Evolutionary conservation across 1,284 basidiomycete species (phyloP), one percentile per base, ranked within the genome.

Genomic region (Boletus sp.): DNA sequence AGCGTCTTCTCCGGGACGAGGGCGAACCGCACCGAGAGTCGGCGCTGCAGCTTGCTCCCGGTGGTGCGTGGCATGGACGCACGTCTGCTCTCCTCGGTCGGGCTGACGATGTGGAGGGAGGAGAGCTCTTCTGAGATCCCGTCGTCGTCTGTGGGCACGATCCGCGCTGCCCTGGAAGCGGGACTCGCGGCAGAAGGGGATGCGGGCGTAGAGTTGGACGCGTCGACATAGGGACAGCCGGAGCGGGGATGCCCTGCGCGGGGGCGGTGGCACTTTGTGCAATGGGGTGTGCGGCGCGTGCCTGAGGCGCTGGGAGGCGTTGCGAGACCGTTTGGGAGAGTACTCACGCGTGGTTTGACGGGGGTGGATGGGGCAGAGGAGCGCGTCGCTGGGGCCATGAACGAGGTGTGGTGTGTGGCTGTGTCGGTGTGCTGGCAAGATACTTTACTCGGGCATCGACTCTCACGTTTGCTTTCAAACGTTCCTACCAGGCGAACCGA

Each of bases 171-270:
- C 9, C 14, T 48, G 29, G 49, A 48, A 8, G 25, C n/a, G 16
- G 46, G 13, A 34, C 39, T 52, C 19, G 23, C 45, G 33, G 41
- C 13, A 25, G 55, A 54, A 16, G 59, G 48, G 5, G 69, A 64
- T 19, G 69, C 62, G 8, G 56, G 55, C 17, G 37, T 51, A 5
- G 40, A 7, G n/a, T 48, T 38, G 2, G 49, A 47, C 26, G 58
- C 50, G 25, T 60, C 55, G 12, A 60, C 62, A 49, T 67, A 73
- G 1, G 77, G 77, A 57, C 80, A 82, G 4, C 80, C 79, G 0
- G 75, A 75, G 29, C 78, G 74, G 12, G 79, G 79, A 54, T 82
- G 81, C 0, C 80, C 80, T 30, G 67, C 70, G 46, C 72, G 70
- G 0, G 77, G 77, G 16, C 72, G 72, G 48, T 72, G 69, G 61